phyloP scores from a whole-genome alignment of 805 yeast genomes.

The Metschnikowia noctiluminum region DNA sequence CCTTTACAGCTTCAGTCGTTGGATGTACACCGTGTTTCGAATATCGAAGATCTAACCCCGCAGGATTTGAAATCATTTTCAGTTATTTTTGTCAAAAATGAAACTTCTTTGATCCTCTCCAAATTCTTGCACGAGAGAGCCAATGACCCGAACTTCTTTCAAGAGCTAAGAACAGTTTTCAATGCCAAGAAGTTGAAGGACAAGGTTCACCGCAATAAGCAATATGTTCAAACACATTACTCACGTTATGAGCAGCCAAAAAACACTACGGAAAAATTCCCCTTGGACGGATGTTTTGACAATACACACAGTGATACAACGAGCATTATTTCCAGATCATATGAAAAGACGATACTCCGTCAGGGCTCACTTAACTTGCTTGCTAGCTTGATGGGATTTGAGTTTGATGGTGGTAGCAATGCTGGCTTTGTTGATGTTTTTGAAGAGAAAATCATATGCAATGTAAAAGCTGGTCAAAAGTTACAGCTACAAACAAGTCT shows the following conservation, averaged over 20 bases:
- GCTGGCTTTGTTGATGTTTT: neutral
- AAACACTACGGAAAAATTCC: slow-evolving; percentile 3
- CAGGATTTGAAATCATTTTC: slow-evolving; percentile 1
- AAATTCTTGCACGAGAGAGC: neutral
- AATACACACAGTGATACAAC: slow-evolving; percentile 14
- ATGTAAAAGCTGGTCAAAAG: slow-evolving; percentile 12
- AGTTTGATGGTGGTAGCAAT: neutral
- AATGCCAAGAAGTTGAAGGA: slow-evolving; percentile 1
- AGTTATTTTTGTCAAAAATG: slow-evolving; percentile 9
- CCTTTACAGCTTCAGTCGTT: slow-evolving; percentile 5
- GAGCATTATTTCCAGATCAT: slow-evolving; percentile 9
- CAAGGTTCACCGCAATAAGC: neutral
- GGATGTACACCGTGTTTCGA: slow-evolving; percentile 4
- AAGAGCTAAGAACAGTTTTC: slow-evolving; percentile 1
- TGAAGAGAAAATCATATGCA: slow-evolving; percentile 14
- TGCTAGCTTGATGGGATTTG: slow-evolving; percentile 1
- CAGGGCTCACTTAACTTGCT: slow-evolving; percentile 1
- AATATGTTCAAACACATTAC: slow-evolving; percentile 7
- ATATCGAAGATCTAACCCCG: slow-evolving; percentile 4
- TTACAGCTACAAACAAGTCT: slow-evolving; percentile 14
- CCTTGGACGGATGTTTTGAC: slow-evolving; percentile 15
- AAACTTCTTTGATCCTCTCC: slow-evolving; percentile 6
- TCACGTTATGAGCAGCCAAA: neutral
- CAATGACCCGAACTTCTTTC: neutral
- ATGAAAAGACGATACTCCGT: neutral